These are phyloP conservation scores for Lolium multiflorum DNA, from an alignment of 176 grass and related monocot species.

Conservation along the genomic window DNA sequence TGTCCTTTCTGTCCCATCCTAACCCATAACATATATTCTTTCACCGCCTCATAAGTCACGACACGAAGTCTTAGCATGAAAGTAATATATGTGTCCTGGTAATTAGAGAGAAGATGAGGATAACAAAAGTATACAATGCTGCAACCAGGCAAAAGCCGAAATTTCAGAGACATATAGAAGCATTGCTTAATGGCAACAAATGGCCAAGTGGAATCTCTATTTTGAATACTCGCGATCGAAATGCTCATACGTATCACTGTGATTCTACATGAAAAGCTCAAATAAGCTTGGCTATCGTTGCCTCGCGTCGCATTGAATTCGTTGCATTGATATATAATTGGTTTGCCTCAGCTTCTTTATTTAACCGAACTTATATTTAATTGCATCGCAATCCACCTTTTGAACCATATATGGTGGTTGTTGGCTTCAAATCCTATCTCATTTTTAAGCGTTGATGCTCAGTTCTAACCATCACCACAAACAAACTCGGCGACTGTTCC, in stretches of 20 bases:
- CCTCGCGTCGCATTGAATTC: not conserved
- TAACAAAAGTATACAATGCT: not conserved
- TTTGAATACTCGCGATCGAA: not conserved
- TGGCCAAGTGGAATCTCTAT: not conserved
- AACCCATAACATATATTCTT: too few relatives aligned
- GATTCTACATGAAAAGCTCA: too few relatives aligned
- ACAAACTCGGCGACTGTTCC: slow-evolving; percentile 27
- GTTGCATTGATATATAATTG: not conserved
- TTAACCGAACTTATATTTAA: not conserved
- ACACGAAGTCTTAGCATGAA: slow-evolving; percentile 22
- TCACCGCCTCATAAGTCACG: not conserved
- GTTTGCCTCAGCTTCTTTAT: not conserved
- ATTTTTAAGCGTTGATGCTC: slow-evolving; percentile 10
- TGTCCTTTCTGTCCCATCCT: too few relatives aligned
- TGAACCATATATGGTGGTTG: not conserved
- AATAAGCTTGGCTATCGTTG: too few relatives aligned
- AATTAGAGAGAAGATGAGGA: not conserved
- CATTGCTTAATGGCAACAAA: not conserved
- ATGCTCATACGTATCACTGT: too few relatives aligned
- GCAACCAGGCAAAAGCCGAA: slow-evolving; percentile 30
- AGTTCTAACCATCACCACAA: not conserved
- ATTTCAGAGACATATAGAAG: not conserved
- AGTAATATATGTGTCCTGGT: not conserved
- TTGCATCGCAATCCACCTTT: not conserved
- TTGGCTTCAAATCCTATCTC: slow-evolving; percentile 30